Percentiles rank a stretch among this genome's conserved stretches.
phyloP scores from a whole-genome alignment of 768 basidiomycete genomes.

The Boletus vermiculosoides region DNA sequence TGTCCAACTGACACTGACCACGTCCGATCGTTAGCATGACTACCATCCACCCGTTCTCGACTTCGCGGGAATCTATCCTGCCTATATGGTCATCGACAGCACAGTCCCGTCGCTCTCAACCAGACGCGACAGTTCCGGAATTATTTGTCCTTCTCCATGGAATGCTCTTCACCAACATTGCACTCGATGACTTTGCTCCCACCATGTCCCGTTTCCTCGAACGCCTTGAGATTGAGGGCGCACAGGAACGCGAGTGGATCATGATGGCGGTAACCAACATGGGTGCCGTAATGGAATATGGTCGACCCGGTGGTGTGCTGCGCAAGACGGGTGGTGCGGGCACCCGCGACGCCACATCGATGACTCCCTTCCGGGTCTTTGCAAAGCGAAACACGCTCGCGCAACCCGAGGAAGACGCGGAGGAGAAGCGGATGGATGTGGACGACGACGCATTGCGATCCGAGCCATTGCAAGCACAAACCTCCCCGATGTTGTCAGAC shows the following conservation, averaged over 20 bases:
- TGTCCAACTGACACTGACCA: constrained; percentile 3
- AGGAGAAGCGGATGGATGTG: constrained; percentile 63
- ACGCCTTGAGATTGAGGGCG: constrained; percentile 77
- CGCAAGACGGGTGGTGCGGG: constrained; percentile 55
- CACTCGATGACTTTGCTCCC: constrained; percentile 86
- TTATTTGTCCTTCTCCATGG: constrained; percentile 93
- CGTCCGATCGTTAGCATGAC: constrained; percentile 62
- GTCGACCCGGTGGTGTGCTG: constrained; percentile 68
- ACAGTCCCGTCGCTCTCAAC: constrained; percentile 60
- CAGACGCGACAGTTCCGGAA: constrained; percentile 72
- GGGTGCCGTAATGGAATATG: constrained; percentile 83
- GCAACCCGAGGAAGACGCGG: constrained; percentile 37
- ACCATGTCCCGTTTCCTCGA: constrained; percentile 85
- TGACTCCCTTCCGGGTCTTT: constrained; percentile 46
- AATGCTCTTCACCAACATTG: constrained; percentile 95
- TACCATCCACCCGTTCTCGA: constrained; percentile 82
- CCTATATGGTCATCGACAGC: constrained; percentile 81
- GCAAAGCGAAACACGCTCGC: constrained; percentile 42
- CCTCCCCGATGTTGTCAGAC: constrained; percentile 31
- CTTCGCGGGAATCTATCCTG: constrained; percentile 86
- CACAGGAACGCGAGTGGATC: constrained; percentile 87
- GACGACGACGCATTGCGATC: constrained; percentile 46
- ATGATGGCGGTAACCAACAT: constrained; percentile 94
- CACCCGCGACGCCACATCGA: constrained; percentile 36
- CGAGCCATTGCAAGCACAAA: constrained; percentile 22